Evolutionary conservation across 768 basidiomycete species (phyloP), one percentile per base, ranked within the genome.

Genomic region (Termitomyces sp.): DNA sequence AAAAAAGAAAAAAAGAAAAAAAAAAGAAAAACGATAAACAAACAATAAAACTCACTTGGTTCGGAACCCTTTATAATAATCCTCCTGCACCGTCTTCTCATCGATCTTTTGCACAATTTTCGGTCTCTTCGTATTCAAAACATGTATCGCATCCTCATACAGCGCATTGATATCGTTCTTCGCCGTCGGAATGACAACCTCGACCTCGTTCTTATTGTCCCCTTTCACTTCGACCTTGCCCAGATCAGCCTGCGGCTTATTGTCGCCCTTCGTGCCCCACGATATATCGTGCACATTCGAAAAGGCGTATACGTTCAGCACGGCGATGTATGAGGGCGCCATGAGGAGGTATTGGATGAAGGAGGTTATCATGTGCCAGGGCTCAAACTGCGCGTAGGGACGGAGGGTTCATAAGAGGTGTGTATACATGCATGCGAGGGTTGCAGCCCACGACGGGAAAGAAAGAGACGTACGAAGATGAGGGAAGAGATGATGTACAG

Each of bases 321-420:
- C 91, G 54, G 88, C 83, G 67, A 96, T 96, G 64, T 95, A 98
- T 0, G 93, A 93, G 3, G 96, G 96, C 0, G 94, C 91, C 78
- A 98, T 84, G 59, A 97, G 79, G 23, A 90, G 69, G 66, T 95
- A 96, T 68, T 94, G 96, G n/a, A 94, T 27, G 73, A 98, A 95
- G 5, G 89, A 92, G 0, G 97, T 98, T 65, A 99, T 78, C 93
- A 99, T 91, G 69, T 99, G 97, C 93, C 94, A 97, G 2, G 96
- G 96, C 63, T 98, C 94, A 63, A 97, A 86, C 86, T 96, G 41
- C 7, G 6, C 6, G 3, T 8, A 3, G 7, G 42, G 58, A 30
- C 57, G 43, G 48, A 21, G 6, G 47, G 30, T 35, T 6, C 6
- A 16, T 28, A 35, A 32, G 39, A 27, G 9, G 28, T n/a, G n/a